Conservation (phyloP, 202 grass and related monocot genomes). For the Cymbopogon flexuosus region DNA sequence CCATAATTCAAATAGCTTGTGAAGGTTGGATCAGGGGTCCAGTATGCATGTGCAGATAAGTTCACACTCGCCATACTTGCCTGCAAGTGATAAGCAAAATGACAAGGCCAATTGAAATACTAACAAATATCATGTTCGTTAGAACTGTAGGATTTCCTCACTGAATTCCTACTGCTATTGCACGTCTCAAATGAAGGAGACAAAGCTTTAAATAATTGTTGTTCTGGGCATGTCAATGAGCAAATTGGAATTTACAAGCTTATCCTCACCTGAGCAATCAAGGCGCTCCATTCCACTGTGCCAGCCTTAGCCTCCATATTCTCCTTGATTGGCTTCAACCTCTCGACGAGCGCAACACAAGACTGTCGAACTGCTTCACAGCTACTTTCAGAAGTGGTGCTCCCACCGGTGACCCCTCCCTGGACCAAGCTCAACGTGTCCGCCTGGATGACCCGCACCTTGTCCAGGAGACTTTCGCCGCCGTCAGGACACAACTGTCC, state of each 20-base stretch:
- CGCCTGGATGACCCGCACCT: constrained; percentile 66
- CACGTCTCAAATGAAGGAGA: neutral
- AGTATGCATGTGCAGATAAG: constrained; percentile 61
- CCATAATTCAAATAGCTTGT: constrained; percentile 67
- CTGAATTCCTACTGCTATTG: neutral
- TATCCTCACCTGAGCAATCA: constrained; percentile 59
- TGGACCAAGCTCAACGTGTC: constrained; percentile 70
- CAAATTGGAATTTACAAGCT: neutral
- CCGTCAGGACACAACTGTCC: constrained; percentile 43
- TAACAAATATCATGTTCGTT: neutral
- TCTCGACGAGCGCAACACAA: constrained; percentile 47
- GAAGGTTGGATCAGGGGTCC: constrained; percentile 51
- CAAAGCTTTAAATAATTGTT: neutral
- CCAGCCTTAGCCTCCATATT: constrained; percentile 37
- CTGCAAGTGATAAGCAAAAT: constrained; percentile 30
- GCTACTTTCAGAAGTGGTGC: constrained; percentile 67
- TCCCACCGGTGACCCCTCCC: constrained; percentile 61
- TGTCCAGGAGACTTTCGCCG: constrained; percentile 50
- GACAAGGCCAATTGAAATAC: neutral
- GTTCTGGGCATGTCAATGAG: neutral
- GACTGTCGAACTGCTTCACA: constrained; percentile 59
- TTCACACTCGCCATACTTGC: constrained; percentile 51
- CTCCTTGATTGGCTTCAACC: constrained; percentile 73
- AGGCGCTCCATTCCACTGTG: constrained; percentile 44
- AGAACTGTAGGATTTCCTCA: neutral